These are phyloP conservation scores for Ceratocystis cubensis DNA, from an alignment of 2,329 filamentous ascomycete genomes.

Conservation along the genomic window DNA sequence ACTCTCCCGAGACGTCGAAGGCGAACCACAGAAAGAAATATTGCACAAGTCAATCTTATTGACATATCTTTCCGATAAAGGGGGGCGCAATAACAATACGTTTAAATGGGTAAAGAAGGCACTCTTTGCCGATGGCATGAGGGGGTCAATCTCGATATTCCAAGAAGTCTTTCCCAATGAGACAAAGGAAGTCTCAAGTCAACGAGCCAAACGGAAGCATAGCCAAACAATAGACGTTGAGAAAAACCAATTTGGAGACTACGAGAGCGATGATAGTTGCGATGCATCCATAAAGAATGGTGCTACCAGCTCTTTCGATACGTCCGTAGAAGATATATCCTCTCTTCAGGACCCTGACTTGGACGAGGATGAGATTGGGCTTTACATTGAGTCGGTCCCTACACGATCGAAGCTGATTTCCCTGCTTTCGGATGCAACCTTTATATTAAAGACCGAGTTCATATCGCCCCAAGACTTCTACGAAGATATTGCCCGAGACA, in stretches of 20 bases:
- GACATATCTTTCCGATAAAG: constrained; percentile 42
- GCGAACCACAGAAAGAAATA: constrained; percentile 23
- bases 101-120: constrained; percentile 49
- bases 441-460: constrained; percentile 34
- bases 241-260: constrained; percentile 48
- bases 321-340: background rate
- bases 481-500: constrained; percentile 41
- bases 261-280: constrained; percentile 29
- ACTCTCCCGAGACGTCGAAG: constrained; percentile 13
- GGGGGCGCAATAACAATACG: constrained; percentile 34
- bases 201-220: constrained; percentile 39
- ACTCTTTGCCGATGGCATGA: constrained; percentile 52
- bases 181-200: constrained; percentile 31
- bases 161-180: constrained; percentile 58
- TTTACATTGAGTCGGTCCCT: constrained; percentile 41
- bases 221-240: constrained; percentile 42
- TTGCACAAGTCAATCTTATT: constrained; percentile 47
- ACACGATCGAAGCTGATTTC: constrained; percentile 52
- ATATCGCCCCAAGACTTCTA: constrained; percentile 42
- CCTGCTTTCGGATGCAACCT: constrained; percentile 37
- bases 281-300: constrained; percentile 20
- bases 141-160: constrained; percentile 43
- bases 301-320: background rate
- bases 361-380: constrained; percentile 14
- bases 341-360: constrained; percentile 13